A percentile compares a stretch with the other conserved stretches of the same genome.
Conservation (phyloP, 495 filamentous ascomycete genomes). For the Sordaria brevicollis region DNA sequence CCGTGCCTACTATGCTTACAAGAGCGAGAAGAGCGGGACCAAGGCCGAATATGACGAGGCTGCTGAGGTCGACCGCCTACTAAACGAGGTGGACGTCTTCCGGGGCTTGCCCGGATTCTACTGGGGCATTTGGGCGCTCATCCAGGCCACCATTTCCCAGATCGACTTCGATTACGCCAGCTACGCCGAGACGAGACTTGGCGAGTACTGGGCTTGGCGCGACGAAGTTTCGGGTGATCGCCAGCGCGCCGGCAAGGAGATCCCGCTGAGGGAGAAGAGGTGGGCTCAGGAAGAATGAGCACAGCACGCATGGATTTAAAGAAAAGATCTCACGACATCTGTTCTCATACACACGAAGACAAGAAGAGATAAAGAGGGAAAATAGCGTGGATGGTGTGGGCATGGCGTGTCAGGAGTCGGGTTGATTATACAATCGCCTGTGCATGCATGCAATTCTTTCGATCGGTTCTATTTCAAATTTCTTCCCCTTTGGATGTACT, state of each 20-base stretch:
- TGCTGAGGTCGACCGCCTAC: slow-evolving; percentile 49
- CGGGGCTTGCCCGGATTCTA: slow-evolving; percentile 81
- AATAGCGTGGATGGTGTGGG: neutral
- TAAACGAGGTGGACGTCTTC: slow-evolving; percentile 75
- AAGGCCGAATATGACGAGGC: slow-evolving; percentile 40
- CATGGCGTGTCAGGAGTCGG: neutral
- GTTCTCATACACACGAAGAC: neutral
- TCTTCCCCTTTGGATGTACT: neutral
- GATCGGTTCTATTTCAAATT: neutral
- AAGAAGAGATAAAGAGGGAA: neutral
- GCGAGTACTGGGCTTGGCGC: slow-evolving; percentile 96
- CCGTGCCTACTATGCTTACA: slow-evolving; percentile 51
- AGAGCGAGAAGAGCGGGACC: slow-evolving; percentile 24
- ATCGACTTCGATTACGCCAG: slow-evolving; percentile 96
- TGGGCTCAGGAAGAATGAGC: slow-evolving; percentile 56
- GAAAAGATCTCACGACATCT: neutral
- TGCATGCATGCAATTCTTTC: neutral
- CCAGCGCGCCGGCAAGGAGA: slow-evolving; percentile 44
- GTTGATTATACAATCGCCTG: neutral
- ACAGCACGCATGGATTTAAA: neutral
- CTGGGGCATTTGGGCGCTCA: slow-evolving; percentile 93
- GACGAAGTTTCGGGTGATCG: slow-evolving; percentile 54
- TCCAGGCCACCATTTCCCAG: slow-evolving; percentile 87
- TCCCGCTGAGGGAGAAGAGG: slow-evolving; percentile 65
- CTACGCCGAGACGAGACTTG: slow-evolving; percentile 79